phyloP scores from a whole-genome alignment of 2,329 filamentous ascomycete genomes.

The Fragosphaeria purpurea region DNA sequence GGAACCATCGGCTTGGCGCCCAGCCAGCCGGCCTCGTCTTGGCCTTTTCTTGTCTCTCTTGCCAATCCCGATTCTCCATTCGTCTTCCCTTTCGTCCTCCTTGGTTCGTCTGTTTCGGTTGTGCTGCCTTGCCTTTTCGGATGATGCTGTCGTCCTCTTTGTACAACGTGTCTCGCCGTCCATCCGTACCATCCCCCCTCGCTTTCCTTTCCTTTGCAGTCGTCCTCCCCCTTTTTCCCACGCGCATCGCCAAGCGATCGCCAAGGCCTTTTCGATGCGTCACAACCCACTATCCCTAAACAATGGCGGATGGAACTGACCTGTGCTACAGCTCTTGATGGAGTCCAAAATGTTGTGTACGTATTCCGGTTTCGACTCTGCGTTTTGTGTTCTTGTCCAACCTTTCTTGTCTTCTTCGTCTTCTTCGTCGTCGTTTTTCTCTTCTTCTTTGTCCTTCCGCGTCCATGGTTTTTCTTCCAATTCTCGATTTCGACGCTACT shows the following conservation, averaged over 20 bases:
- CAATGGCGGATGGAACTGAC: conserved; percentile 11
- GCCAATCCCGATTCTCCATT: not conserved
- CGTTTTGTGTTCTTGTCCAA: not conserved
- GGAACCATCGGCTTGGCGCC: conserved; percentile 7
- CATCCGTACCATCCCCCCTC: too few species aligned
- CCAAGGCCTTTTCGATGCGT: conserved; percentile 13
- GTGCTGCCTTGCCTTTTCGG: too few species aligned
- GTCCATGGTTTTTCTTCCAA: not conserved
- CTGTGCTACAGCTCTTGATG: conserved; percentile 24
- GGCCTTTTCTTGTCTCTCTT: not conserved
- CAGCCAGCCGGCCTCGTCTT: not conserved
- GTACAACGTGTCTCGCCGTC: too few species aligned
- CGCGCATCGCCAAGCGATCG: conserved; percentile 5
- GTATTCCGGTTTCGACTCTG: conserved; percentile 1
- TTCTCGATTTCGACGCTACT: not conserved
- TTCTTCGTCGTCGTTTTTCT: not conserved
- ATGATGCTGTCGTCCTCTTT: too few species aligned
- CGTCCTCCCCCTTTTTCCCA: too few species aligned
- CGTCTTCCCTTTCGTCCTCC: too few species aligned
- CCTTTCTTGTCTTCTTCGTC: not conserved
- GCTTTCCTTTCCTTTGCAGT: too few species aligned
- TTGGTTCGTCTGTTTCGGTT: too few species aligned
- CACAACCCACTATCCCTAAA: too few species aligned
- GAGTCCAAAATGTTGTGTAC: conserved; percentile 24
- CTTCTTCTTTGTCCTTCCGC: not conserved